These are phyloP conservation scores for Aspergillus leporis DNA, from an alignment of 495 filamentous ascomycete species.

Conservation along the genomic window DNA sequence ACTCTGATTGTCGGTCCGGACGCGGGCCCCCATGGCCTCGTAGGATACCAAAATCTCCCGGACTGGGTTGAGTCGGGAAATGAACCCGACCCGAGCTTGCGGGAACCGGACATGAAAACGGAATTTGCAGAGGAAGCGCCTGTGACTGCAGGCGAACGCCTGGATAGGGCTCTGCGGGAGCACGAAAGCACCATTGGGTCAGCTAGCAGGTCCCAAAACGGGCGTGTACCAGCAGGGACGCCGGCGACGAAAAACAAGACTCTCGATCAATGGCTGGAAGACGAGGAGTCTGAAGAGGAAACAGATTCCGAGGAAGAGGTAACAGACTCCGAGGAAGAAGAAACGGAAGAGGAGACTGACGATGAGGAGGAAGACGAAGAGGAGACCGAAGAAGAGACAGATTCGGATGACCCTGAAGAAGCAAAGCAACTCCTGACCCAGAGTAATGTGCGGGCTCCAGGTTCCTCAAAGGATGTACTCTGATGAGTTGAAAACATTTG, in stretches of 20 bases:
- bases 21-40: constrained; percentile 65
- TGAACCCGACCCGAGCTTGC: constrained; percentile 75
- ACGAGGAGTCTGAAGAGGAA: constrained; percentile 42
- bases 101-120: constrained; percentile 49
- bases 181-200: constrained; percentile 31
- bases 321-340: constrained; percentile 15
- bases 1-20: constrained; percentile 80
- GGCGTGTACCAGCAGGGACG: constrained; percentile 8
- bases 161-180: constrained; percentile 58
- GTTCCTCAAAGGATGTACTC: constrained; percentile 3
- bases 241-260: constrained; percentile 59
- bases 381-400: constrained; percentile 10
- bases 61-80: constrained; percentile 80
- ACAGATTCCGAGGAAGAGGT: constrained; percentile 38
- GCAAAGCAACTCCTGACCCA: constrained; percentile 16
- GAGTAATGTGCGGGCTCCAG: neutral
- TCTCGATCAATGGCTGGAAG: constrained; percentile 84
- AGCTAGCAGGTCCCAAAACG: constrained; percentile 21
- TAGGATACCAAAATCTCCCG: constrained; percentile 76
- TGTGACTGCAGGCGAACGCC: constrained; percentile 62
- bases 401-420: constrained; percentile 22
- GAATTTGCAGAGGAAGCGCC: constrained; percentile 26
- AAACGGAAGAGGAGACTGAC: constrained; percentile 15
- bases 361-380: constrained; percentile 3
- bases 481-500: neutral